Percentiles rank a stretch among this genome's conserved stretches.
phyloP scores from a whole-genome alignment of 2,329 filamentous ascomycete genomes.

The Cytospora mali region DNA sequence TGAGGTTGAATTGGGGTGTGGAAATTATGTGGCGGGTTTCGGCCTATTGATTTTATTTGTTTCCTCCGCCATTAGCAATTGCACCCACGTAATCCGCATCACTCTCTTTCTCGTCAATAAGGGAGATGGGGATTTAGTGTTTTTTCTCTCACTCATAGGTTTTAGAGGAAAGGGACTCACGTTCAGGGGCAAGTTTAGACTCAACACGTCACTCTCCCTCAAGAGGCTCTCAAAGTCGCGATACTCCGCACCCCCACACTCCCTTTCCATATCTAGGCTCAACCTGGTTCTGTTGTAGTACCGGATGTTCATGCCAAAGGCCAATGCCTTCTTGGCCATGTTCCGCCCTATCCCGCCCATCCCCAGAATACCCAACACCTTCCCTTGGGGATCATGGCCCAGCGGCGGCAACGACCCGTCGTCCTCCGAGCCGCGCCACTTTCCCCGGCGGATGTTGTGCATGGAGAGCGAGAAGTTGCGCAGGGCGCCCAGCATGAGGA shows the following conservation, averaged over 20 bases:
- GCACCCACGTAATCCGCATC: too few species aligned
- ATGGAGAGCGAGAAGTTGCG: conserved; percentile 72
- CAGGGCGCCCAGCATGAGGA: conserved; percentile 78
- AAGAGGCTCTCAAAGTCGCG: conserved; percentile 75
- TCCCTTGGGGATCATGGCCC: conserved; percentile 78
- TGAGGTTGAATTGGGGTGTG: conserved; percentile 68
- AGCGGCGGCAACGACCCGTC: conserved; percentile 54
- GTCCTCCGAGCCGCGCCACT: conserved; percentile 62
- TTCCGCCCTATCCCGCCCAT: conserved; percentile 87
- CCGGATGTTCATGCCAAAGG: conserved; percentile 73
- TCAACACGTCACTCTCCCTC: conserved; percentile 72
- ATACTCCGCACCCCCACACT: conserved; percentile 61
- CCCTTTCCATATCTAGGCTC: conserved; percentile 52
- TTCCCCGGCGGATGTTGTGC: conserved; percentile 63
- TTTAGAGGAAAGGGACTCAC: conserved; percentile 53
- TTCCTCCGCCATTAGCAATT: background rate
- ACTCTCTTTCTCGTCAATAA: background rate
- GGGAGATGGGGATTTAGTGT: background rate
- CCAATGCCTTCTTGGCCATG: conserved; percentile 71
- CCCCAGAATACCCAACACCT: conserved; percentile 77
- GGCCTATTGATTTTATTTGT: conserved; percentile 41
- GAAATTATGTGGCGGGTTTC: conserved; percentile 77
- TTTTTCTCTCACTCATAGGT: too few species aligned
- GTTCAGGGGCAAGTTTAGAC: conserved; percentile 79
- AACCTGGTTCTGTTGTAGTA: conserved; percentile 74